Percentiles rank a stretch among this genome's conserved stretches.
phyloP scores from a whole-genome alignment of 2,329 filamentous ascomycete genomes.

The Emergomyces pasteurianus region DNA sequence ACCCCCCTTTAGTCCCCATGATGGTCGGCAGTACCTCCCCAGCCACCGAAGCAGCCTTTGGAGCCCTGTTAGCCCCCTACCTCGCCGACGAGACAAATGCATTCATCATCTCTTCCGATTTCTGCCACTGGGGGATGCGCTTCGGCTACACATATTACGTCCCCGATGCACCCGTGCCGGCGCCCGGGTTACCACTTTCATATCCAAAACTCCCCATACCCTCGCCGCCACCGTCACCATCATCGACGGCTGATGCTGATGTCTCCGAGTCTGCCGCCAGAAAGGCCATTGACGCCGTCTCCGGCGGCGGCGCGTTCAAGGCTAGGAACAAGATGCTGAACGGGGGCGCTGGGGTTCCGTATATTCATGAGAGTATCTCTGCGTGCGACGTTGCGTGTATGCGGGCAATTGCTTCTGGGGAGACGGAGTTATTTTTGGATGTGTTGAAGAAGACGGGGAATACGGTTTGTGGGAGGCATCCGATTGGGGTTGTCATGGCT shows the following conservation, averaged over 20 bases:
- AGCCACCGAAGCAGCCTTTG: slow-evolving; percentile 55
- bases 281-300: slow-evolving; percentile 19
- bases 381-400: slow-evolving; percentile 71
- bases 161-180: slow-evolving; percentile 32
- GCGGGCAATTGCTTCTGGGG: slow-evolving; percentile 67
- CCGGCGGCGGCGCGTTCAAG: slow-evolving; percentile 17
- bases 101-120: slow-evolving; percentile 88
- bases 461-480: slow-evolving; percentile 88
- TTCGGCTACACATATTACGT: slow-evolving; percentile 79
- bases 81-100: slow-evolving; percentile 59
- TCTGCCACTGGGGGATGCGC: slow-evolving; percentile 85
- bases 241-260: too few species aligned
- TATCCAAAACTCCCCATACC: slow-evolving; percentile 33
- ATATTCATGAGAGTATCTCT: slow-evolving; percentile 77
- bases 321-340: slow-evolving; percentile 24
- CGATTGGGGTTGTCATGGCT: slow-evolving; percentile 86
- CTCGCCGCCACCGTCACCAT: slow-evolving; percentile 15
- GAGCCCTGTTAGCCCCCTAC: slow-evolving; percentile 62
- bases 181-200: slow-evolving; percentile 26
- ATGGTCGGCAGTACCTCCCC: slow-evolving; percentile 66
- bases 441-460: slow-evolving; percentile 65
- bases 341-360: slow-evolving; percentile 22
- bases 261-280: slow-evolving; percentile 15
- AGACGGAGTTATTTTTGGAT: slow-evolving; percentile 56
- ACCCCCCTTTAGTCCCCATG: slow-evolving; percentile 71